A percentile compares a stretch with the other conserved stretches of the same genome.
Conservation (phyloP, 306 rosid species). For the Urtica urens region DNA sequence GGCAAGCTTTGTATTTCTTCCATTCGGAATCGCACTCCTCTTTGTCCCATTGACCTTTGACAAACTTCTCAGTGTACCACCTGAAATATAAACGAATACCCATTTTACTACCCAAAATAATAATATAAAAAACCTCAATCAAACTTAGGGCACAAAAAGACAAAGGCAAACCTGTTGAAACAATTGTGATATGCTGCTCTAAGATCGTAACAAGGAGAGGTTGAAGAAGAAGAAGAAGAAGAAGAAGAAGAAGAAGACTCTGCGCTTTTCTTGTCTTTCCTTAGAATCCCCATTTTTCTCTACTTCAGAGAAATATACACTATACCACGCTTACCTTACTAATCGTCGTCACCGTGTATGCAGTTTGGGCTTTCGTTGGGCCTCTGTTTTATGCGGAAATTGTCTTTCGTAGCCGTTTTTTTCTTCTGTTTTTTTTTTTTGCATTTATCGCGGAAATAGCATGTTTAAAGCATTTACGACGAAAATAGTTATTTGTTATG, state of each 20-base stretch:
- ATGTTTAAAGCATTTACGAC: too few species aligned
- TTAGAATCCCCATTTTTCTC: constrained; percentile 15
- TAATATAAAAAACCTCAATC: background rate
- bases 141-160: background rate
- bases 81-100: constrained; percentile 10
- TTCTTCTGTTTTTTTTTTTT: too few species aligned
- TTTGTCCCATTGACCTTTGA: constrained; percentile 65
- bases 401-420: background rate
- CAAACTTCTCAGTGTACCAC: constrained; percentile 71
- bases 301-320: background rate
- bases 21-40: constrained; percentile 65
- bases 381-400: background rate
- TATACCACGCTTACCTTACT: background rate
- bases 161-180: constrained; percentile 51
- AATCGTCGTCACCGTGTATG: background rate
- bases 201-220: constrained; percentile 60
- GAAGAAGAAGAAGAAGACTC: constrained; percentile 48
- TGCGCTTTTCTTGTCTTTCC: constrained; percentile 25
- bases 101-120: background rate
- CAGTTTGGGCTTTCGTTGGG: constrained; percentile 1
- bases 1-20: constrained; percentile 77
- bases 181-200: constrained; percentile 77
- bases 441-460: too few species aligned
- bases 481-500: too few species aligned
- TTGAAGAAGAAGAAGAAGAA: constrained; percentile 46